Percentiles rank a stretch among this genome's conserved stretches.
These are phyloP conservation scores for Blastobotrys muscicola DNA, from an alignment of 805 yeast species.

Conservation along the genomic window DNA sequence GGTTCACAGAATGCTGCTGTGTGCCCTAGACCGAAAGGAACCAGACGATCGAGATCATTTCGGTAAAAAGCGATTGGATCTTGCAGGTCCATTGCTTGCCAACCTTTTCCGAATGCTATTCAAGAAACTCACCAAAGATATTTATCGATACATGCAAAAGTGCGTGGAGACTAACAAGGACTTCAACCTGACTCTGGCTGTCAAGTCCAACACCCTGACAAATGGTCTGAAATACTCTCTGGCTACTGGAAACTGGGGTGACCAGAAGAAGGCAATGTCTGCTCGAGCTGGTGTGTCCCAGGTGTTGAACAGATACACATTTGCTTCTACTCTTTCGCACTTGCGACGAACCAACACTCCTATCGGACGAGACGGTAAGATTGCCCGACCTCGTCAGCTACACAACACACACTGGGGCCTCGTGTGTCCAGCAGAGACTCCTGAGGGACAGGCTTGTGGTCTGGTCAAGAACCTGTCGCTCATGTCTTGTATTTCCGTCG, in stretches of 20 bases:
- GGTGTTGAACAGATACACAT: conserved; percentile 94
- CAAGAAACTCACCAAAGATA: conserved; percentile 91
- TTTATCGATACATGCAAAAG: conserved; percentile 96
- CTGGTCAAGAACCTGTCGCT: conserved; percentile 90
- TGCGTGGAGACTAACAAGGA: conserved; percentile 97
- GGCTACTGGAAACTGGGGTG: conserved; percentile 99
- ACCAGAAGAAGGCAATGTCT: conserved; percentile 98
- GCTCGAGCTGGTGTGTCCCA: conserved; percentile 99
- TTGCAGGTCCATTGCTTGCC: conserved; percentile 97
- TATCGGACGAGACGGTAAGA: conserved; percentile 97
- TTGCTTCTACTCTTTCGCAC: conserved; percentile 97
- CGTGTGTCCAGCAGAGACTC: conserved; percentile 99
- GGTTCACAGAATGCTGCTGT: conserved; percentile 88
- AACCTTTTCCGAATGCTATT: conserved; percentile 89
- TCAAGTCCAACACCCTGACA: conserved; percentile 92
- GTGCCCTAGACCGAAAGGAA: conserved; percentile 95
- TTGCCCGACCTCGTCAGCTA: conserved; percentile 97
- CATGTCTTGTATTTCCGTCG: conserved; percentile 97
- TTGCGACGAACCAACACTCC: conserved; percentile 98
- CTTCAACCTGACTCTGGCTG: conserved; percentile 92
- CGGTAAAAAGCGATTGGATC: conserved; percentile 95
- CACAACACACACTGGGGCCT: conserved; percentile 99
- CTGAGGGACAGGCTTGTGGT: conserved; percentile 99
- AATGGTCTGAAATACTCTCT: conserved; percentile 95
- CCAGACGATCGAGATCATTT: conserved; percentile 99